These are phyloP conservation scores for Austropuccinia psidii DNA, from an alignment of 1,284 basidiomycete species.

Conservation along the genomic window DNA sequence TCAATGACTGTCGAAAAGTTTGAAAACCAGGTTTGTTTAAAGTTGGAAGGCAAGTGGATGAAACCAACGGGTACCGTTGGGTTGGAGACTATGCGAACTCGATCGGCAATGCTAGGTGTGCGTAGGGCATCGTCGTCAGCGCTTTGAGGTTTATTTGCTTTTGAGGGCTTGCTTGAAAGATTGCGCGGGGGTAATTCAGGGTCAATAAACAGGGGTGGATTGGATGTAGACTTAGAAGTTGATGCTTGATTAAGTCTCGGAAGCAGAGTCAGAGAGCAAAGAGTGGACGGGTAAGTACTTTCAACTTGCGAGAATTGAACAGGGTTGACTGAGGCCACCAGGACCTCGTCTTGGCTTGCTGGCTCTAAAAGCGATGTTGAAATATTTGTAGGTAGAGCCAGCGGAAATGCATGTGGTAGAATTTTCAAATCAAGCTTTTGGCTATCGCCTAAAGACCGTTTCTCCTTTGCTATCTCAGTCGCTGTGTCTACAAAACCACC, in stretches of 20 bases:
- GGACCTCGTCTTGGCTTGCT: not conserved
- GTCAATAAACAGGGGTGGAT: not conserved
- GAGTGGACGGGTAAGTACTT: slow-evolving; percentile 8
- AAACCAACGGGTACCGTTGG: slow-evolving; percentile 5
- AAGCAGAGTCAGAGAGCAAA: slow-evolving; percentile 18
- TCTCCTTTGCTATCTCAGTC: not conserved
- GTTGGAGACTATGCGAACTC: not conserved
- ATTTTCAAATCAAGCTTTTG: slow-evolving; percentile 28
- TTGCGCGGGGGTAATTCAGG: not conserved
- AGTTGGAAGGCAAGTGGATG: slow-evolving; percentile 1
- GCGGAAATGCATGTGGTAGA: slow-evolving; percentile 16
- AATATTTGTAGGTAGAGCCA: not conserved
- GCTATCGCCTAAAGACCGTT: not conserved
- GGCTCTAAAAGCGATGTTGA: not conserved
- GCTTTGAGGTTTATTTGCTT: not conserved
- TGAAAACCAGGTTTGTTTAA: slow-evolving; percentile 17
- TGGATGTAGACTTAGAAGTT: not conserved
- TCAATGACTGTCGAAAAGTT: not conserved
- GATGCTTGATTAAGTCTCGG: slow-evolving; percentile 20
- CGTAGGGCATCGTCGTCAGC: not conserved
- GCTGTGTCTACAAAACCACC: not conserved
- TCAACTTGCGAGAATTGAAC: slow-evolving; percentile 12
- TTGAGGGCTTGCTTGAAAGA: not conserved
- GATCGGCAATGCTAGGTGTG: slow-evolving; percentile 19
- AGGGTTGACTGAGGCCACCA: slow-evolving; percentile 5